phyloP scores from a whole-genome alignment of 352 stramenopile species.

The Pythium apleroticum region DNA sequence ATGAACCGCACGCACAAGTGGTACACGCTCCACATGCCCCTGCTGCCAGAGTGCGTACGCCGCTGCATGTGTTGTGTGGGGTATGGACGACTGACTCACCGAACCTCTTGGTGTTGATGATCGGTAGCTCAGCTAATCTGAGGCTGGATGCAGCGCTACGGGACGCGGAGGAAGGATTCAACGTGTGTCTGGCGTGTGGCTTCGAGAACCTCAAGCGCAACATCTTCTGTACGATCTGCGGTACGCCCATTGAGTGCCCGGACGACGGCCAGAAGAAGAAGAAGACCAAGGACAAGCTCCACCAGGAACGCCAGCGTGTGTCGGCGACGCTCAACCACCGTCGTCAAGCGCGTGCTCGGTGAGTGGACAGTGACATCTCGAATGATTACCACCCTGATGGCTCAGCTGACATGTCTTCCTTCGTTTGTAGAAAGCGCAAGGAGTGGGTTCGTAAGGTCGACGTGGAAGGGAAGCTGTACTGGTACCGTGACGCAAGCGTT shows the following conservation, averaged over 20 bases:
- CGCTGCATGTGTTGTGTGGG: not conserved
- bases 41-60: slow-evolving; percentile 13
- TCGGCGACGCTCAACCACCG: slow-evolving; percentile 13
- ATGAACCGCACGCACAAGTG: slow-evolving; percentile 16
- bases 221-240: slow-evolving; percentile 44
- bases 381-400: not conserved
- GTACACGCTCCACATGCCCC: slow-evolving; percentile 17
- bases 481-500: slow-evolving; percentile 13
- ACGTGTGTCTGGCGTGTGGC: slow-evolving; percentile 32
- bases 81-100: not conserved
- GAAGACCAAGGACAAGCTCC: slow-evolving; percentile 18
- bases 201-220: slow-evolving; percentile 44
- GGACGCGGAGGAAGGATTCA: slow-evolving; percentile 34
- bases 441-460: slow-evolving; percentile 29
- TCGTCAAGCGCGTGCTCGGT: slow-evolving; percentile 17
- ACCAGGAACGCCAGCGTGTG: slow-evolving; percentile 14
- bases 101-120: not conserved
- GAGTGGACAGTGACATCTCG: not conserved
- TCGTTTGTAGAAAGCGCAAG: slow-evolving; percentile 23
- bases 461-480: slow-evolving; percentile 23
- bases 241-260: slow-evolving; percentile 12
- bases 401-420: not conserved
- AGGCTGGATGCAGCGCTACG: slow-evolving; percentile 18
- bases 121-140: slow-evolving; percentile 16
- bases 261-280: slow-evolving; percentile 1